phyloP scores from a whole-genome alignment of 2,329 filamentous ascomycete species.

The Colletotrichum noveboracense region DNA sequence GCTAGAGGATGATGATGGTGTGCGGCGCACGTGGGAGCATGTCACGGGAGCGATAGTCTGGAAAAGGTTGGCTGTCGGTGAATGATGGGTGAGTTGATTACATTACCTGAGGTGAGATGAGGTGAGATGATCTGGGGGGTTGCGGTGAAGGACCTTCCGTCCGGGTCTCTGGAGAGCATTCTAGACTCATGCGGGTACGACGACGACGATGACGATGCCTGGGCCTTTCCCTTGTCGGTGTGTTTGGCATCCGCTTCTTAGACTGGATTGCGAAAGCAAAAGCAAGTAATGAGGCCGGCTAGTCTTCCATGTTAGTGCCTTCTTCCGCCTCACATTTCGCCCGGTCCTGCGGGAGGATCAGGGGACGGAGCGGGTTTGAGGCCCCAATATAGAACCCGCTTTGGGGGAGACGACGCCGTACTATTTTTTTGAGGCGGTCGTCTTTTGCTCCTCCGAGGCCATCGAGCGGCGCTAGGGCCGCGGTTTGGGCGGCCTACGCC shows the following conservation, averaged over 20 bases:
- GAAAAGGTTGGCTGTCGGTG: neutral
- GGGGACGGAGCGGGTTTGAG: neutral
- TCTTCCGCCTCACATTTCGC: neutral
- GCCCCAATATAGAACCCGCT: neutral
- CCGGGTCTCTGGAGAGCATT: neutral
- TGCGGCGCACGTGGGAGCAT: slow-evolving; percentile 7
- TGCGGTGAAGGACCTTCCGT: neutral
- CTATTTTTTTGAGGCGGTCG: neutral
- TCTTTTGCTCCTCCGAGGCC: neutral
- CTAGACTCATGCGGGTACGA: neutral
- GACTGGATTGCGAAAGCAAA: neutral
- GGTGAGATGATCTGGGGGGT: neutral
- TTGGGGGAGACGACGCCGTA: neutral
- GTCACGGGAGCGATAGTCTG: neutral
- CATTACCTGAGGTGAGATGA: neutral
- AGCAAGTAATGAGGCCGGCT: neutral
- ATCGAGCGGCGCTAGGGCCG: neutral
- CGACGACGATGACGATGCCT: neutral
- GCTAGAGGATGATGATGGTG: neutral
- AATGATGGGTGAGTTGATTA: neutral
- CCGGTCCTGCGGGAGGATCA: neutral
- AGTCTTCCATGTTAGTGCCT: neutral
- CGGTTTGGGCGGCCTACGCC: neutral
- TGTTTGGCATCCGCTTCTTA: neutral
- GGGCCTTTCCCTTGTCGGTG: neutral